Conservation (phyloP, 2,329 filamentous ascomycete genomes). For the Aspergillus bombycis region DNA sequence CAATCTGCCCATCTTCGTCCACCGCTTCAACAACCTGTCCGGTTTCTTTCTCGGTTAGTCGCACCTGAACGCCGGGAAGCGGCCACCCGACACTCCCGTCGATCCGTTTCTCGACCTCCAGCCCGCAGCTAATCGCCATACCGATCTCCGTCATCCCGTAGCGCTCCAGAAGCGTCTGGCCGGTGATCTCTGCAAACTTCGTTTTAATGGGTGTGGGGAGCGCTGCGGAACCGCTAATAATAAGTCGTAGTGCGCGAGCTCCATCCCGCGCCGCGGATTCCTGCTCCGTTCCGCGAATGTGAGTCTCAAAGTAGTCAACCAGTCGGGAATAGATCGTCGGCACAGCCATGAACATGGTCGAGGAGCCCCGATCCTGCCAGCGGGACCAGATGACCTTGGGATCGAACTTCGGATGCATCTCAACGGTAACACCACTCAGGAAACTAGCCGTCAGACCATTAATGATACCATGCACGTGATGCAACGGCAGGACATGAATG, state of each 20-base stretch:
- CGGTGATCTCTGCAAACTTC: slow-evolving; percentile 45
- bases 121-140: slow-evolving; percentile 50
- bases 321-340: slow-evolving; percentile 56
- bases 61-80: slow-evolving; percentile 51
- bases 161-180: slow-evolving; percentile 49
- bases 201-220: slow-evolving; percentile 46
- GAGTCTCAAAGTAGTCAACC: slow-evolving; percentile 48
- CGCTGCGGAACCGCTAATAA: slow-evolving; percentile 48
- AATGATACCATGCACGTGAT: slow-evolving; percentile 56
- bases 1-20: slow-evolving; percentile 48
- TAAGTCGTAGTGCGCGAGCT: slow-evolving; percentile 39
- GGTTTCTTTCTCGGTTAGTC: slow-evolving; percentile 47
- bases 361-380: slow-evolving; percentile 45
- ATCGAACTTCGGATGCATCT: slow-evolving; percentile 53
- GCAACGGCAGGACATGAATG: slow-evolving; percentile 55
- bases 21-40: slow-evolving; percentile 32
- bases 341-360: slow-evolving; percentile 55
- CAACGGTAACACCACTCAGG: slow-evolving; percentile 50
- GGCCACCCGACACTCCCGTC: slow-evolving; percentile 55
- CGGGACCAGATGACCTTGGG: slow-evolving; percentile 50
- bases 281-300: slow-evolving; percentile 39
- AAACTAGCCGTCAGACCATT: slow-evolving; percentile 54
- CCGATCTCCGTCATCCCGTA: slow-evolving; percentile 58
- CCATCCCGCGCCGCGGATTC: slow-evolving; percentile 38
- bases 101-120: slow-evolving; percentile 43